Percentiles rank a stretch among this genome's conserved stretches.
phyloP scores from a whole-genome alignment of 371 early-diverging fungal genomes.

The Circinella umbellata region DNA sequence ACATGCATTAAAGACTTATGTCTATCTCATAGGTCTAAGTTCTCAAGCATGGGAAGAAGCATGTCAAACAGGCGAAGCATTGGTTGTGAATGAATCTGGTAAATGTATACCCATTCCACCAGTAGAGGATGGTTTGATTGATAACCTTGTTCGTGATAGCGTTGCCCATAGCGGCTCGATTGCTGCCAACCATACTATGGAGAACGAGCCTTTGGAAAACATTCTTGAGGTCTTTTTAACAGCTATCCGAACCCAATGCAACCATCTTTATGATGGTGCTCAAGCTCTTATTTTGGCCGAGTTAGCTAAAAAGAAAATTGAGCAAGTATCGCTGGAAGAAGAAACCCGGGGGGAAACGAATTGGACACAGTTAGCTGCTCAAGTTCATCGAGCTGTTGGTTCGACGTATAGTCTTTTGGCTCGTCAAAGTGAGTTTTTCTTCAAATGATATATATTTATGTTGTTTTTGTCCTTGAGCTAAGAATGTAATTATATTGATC shows the following conservation, averaged over 20 bases:
- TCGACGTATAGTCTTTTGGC: conserved; percentile 63
- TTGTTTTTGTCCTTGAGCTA: no score
- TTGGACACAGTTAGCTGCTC: conserved; percentile 14
- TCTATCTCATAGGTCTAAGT: conserved; percentile 54
- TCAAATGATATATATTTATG: neutral
- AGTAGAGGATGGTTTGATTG: conserved; percentile 16
- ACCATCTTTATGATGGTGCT: conserved; percentile 38
- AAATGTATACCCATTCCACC: conserved; percentile 10
- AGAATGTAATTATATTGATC: no score
- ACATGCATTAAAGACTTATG: conserved; percentile 68
- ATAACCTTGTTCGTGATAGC: conserved; percentile 7
- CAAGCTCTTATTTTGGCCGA: conserved; percentile 44
- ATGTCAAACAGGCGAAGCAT: conserved; percentile 31
- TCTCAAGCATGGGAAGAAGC: conserved; percentile 40
- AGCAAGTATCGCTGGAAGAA: neutral
- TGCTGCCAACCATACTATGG: conserved; percentile 7
- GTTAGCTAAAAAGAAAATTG: conserved; percentile 11
- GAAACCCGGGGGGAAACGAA: neutral
- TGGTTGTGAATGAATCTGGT: conserved; percentile 21
- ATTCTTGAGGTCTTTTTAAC: conserved; percentile 47
- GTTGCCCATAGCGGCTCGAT: conserved; percentile 57
- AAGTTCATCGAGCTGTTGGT: conserved; percentile 63
- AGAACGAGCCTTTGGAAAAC: conserved; percentile 20
- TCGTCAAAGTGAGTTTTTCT: conserved; percentile 47
- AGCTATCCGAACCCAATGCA: conserved; percentile 44